These are phyloP conservation scores for Herpotrichia juniperi DNA, from an alignment of 2,329 filamentous ascomycete species.

Conservation along the genomic window DNA sequence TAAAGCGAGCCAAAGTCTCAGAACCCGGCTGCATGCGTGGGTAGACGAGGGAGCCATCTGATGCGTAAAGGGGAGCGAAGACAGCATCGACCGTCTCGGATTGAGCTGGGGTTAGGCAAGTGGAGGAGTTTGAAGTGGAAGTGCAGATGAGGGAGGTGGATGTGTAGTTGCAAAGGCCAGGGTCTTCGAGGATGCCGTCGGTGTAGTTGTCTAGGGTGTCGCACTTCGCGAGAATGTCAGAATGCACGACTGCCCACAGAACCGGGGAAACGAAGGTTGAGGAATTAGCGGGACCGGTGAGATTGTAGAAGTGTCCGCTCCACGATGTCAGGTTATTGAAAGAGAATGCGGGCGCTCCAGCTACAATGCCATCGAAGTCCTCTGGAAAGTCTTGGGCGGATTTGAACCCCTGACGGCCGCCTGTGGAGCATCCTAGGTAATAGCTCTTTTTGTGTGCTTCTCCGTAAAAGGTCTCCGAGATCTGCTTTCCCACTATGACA, in stretches of 20 bases:
- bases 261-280: conserved; percentile 43
- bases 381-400: conserved; percentile 41
- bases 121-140: conserved; percentile 34
- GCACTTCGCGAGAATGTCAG: conserved; percentile 30
- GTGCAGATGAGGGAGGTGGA: background rate
- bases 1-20: conserved; percentile 46
- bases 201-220: conserved; percentile 7
- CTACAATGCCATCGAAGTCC: conserved; percentile 46
- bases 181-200: conserved; percentile 13
- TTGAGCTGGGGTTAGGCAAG: conserved; percentile 54
- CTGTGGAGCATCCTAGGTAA: conserved; percentile 37
- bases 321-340: conserved; percentile 44
- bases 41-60: conserved; percentile 54
- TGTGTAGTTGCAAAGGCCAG: conserved; percentile 7
- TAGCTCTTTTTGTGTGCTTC: conserved; percentile 45
- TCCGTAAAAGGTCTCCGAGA: conserved; percentile 47
- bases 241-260: conserved; percentile 49
- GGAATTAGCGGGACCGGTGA: conserved; percentile 24
- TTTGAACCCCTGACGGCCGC: conserved; percentile 44
- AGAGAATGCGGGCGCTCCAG: conserved; percentile 39
- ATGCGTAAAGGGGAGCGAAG: conserved; percentile 50
- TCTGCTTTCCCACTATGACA: conserved; percentile 46
- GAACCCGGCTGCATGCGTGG: conserved; percentile 59
- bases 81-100: conserved; percentile 51
- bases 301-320: conserved; percentile 37